These are phyloP conservation scores for Canavalia ensiformis DNA, from an alignment of 306 rosid species.

Conservation along the genomic window DNA sequence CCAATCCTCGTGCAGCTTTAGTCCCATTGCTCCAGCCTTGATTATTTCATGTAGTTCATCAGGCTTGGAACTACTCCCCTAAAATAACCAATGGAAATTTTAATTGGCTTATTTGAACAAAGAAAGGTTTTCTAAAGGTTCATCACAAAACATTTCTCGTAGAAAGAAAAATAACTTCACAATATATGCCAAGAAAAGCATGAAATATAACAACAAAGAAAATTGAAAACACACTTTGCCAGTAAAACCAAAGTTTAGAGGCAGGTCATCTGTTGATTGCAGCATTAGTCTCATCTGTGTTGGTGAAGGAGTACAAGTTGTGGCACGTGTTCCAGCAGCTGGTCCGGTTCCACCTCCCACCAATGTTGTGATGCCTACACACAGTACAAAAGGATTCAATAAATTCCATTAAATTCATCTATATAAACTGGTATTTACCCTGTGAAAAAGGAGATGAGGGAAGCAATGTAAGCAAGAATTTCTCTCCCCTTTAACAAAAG, in stretches of 20 bases:
- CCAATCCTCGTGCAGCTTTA: conserved; percentile 93
- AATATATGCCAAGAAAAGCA: conserved; percentile 1
- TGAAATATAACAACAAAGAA: neutral
- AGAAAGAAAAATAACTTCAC: neutral
- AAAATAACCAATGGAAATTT: conserved; percentile 39
- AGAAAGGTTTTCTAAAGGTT: neutral
- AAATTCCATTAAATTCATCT: conserved; percentile 1
- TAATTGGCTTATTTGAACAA: neutral
- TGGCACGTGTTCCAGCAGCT: conserved; percentile 79
- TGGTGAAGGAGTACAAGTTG: conserved; percentile 84
- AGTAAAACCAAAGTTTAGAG: conserved; percentile 85
- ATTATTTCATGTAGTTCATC: conserved; percentile 71
- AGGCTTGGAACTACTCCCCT: conserved; percentile 78
- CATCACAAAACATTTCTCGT: neutral
- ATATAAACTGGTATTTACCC: neutral
- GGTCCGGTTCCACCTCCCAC: conserved; percentile 96
- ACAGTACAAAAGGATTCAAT: conserved; percentile 38
- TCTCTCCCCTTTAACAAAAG: neutral
- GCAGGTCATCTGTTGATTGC: conserved; percentile 79
- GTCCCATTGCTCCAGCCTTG: conserved; percentile 87
- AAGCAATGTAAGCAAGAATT: conserved; percentile 3
- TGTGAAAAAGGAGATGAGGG: neutral
- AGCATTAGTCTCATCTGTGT: conserved; percentile 77
- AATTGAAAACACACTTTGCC: conserved; percentile 69
- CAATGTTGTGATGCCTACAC: conserved; percentile 75